A percentile compares a stretch with the other conserved stretches of the same genome.
Evolutionary conservation across 257 asterid species (phyloP).

Genomic region (Haberlea rhodopensis): DNA sequence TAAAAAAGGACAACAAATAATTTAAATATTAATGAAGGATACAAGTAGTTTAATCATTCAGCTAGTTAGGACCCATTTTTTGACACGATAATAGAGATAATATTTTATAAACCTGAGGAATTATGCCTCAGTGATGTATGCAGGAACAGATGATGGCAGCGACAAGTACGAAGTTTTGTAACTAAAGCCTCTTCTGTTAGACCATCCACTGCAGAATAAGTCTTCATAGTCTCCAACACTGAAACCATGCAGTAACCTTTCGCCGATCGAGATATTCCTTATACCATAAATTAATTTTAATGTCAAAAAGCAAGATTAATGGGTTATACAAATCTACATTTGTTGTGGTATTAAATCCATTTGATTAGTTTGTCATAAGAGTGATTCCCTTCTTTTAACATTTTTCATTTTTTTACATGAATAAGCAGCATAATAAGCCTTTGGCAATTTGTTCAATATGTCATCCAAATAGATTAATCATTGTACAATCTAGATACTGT

Average conservation of each 20-base stretch:
- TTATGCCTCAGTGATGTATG: slow-evolving; percentile 77
- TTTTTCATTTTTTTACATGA: neutral
- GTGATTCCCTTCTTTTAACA: neutral
- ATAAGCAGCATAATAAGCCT: neutral
- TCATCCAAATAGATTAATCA: too few species aligned
- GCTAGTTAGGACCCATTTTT: slow-evolving; percentile 13
- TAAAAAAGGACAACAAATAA: slow-evolving; percentile 7
- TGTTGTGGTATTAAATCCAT: neutral
- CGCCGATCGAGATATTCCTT: slow-evolving; percentile 92
- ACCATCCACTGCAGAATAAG: slow-evolving; percentile 83
- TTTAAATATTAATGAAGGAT: slow-evolving; percentile 6
- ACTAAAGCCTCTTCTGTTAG: slow-evolving; percentile 96
- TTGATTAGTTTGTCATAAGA: slow-evolving; percentile 1
- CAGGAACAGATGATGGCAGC: slow-evolving; percentile 78
- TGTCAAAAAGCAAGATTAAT: neutral
- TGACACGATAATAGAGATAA: slow-evolving; percentile 18
- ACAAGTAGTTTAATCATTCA: neutral
- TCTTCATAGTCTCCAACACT: slow-evolving; percentile 91
- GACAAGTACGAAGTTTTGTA: slow-evolving; percentile 87
- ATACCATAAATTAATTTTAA: slow-evolving; percentile 26
- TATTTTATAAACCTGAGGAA: slow-evolving; percentile 63
- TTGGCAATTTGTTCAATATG: too few species aligned
- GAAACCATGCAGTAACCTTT: slow-evolving; percentile 85
- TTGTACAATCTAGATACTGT: neutral
- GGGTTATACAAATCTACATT: neutral